These are phyloP conservation scores for Populus tomentosa DNA, from an alignment of 441 rosid species.

Conservation along the genomic window DNA sequence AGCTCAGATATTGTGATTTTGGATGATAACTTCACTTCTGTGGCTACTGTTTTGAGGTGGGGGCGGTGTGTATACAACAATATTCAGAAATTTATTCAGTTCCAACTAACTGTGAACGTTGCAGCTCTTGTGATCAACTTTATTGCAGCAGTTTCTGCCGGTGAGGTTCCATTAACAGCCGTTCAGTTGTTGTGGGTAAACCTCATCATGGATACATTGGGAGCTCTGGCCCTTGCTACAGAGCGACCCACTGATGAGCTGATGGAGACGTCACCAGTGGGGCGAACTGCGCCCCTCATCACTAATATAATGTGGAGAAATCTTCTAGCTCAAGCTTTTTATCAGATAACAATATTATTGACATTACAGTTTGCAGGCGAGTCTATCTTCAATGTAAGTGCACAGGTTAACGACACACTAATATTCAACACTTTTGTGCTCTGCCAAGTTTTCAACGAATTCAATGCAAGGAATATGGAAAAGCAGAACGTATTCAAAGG, in stretches of 20 bases:
- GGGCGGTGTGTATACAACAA: slow-evolving; percentile 35
- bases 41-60: slow-evolving; percentile 62
- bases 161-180: slow-evolving; percentile 69
- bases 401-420: slow-evolving; percentile 50
- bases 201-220: slow-evolving; percentile 82
- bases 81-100: slow-evolving; percentile 65
- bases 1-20: slow-evolving; percentile 76
- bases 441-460: slow-evolving; percentile 84
- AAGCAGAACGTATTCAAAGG: slow-evolving; percentile 71
- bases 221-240: slow-evolving; percentile 85
- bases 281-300: slow-evolving; percentile 61
- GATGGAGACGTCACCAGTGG: slow-evolving; percentile 54
- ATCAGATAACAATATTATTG: slow-evolving; percentile 54
- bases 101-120: slow-evolving; percentile 76
- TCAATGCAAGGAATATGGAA: slow-evolving; percentile 70
- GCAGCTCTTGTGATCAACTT: slow-evolving; percentile 78
- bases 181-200: slow-evolving; percentile 86
- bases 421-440: slow-evolving; percentile 74
- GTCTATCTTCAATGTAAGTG: slow-evolving; percentile 40
- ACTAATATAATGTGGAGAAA: slow-evolving; percentile 80
- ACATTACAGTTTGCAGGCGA: slow-evolving; percentile 55
- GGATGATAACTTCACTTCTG: slow-evolving; percentile 67
- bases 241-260: slow-evolving; percentile 69
- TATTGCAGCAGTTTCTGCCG: slow-evolving; percentile 69
- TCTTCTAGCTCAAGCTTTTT: slow-evolving; percentile 55